Conservation (phyloP, 345 rosid species). For the Eucalyptus pumila region DNA sequence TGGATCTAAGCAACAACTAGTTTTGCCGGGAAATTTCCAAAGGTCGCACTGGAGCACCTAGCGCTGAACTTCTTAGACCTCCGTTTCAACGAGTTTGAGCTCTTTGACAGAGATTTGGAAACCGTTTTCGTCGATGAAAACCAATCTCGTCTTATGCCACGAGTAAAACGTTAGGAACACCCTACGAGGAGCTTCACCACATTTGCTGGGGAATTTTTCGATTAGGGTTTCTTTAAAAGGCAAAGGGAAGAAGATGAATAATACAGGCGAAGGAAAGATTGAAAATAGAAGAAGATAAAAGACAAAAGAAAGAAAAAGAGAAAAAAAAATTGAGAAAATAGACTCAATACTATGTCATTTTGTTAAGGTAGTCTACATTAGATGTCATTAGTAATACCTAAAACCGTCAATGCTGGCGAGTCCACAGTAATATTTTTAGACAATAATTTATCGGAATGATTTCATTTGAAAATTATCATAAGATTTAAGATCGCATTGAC, state of each 20-base stretch:
- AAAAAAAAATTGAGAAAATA: neutral
- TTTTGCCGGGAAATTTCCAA: constrained; percentile 45
- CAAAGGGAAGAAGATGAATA: neutral
- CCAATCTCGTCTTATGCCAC: constrained; percentile 17
- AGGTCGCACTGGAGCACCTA: constrained; percentile 31
- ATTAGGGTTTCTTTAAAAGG: neutral
- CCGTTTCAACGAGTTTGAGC: constrained; percentile 67
- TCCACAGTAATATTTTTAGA: neutral
- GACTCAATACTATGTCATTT: neutral
- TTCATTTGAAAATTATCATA: neutral
- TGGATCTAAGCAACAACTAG: constrained; percentile 72
- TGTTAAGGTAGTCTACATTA: neutral
- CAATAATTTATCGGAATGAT: neutral
- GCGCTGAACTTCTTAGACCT: constrained; percentile 57
- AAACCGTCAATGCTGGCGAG: rapidly evolving
- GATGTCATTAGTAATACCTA: neutral
- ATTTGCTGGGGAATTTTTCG: neutral
- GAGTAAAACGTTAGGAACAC: neutral
- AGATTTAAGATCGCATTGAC: neutral
- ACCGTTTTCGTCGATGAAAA: constrained; percentile 62
- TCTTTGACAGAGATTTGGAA: constrained; percentile 47
- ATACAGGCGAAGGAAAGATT: neutral
- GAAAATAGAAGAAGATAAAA: neutral
- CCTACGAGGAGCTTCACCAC: neutral
- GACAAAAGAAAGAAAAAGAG: neutral